These are phyloP conservation scores for Monosporozyma aquatica DNA, from an alignment of 805 yeast genomes.

Conservation along the genomic window DNA sequence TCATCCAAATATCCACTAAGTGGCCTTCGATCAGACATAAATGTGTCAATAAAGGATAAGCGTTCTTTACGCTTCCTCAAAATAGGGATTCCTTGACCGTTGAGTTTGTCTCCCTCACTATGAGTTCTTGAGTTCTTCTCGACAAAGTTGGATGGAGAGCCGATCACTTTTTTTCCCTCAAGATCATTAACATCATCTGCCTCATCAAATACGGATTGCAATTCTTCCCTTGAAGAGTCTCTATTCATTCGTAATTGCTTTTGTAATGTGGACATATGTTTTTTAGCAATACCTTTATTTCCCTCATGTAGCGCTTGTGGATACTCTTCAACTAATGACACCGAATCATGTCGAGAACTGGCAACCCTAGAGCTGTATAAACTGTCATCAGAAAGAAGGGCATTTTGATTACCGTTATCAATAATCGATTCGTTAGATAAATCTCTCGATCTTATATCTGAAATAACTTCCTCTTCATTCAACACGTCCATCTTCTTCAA, in stretches of 20 bases:
- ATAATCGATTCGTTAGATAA: background rate
- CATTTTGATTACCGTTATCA: background rate
- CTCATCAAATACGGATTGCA: no score
- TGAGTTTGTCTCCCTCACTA: background rate
- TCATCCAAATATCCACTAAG: constrained; percentile 9
- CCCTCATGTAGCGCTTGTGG: constrained; percentile 12
- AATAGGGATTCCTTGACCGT: constrained; percentile 16
- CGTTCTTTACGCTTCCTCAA: constrained; percentile 16
- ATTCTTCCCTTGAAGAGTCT: background rate
- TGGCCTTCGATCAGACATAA: constrained; percentile 22
- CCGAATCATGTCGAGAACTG: constrained; percentile 8
- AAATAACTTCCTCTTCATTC: background rate
- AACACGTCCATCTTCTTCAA: constrained; percentile 14
- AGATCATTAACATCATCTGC: constrained; percentile 12
- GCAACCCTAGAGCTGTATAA: constrained; percentile 1
- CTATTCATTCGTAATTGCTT: constrained; percentile 3
- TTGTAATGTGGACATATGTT: constrained; percentile 3
- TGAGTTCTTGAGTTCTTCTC: background rate
- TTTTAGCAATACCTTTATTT: constrained; percentile 2
- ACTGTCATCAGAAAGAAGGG: constrained; percentile 1
- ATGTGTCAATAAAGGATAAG: constrained; percentile 28
- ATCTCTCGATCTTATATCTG: background rate
- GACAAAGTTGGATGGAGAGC: background rate
- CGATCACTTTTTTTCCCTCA: constrained; percentile 8
- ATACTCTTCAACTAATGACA: constrained; percentile 21